These are phyloP conservation scores for Bruguiera gymnorhiza DNA, from an alignment of 345 rosid genomes.

Conservation along the genomic window DNA sequence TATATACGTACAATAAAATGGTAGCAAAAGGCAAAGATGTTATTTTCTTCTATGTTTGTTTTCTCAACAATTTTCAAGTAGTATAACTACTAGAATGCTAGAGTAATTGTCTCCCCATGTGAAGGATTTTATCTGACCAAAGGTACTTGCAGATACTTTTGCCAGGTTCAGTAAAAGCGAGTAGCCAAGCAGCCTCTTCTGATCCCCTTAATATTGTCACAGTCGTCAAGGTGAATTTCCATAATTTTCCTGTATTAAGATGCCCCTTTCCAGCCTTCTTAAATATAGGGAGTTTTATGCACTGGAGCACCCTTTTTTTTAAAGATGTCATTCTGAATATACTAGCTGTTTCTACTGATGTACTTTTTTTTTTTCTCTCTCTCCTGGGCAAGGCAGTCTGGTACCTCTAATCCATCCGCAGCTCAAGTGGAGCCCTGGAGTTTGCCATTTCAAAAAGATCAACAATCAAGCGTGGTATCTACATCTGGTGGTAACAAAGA, in stretches of 20 bases:
- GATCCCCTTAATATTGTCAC: conserved; percentile 15
- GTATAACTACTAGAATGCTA: background rate
- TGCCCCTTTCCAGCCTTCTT: no score
- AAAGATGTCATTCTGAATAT: background rate
- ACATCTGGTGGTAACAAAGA: conserved; percentile 39
- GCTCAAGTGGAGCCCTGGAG: conserved; percentile 27
- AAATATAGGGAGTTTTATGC: no score
- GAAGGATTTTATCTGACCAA: conserved; percentile 8
- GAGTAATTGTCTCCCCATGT: background rate
- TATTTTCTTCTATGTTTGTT: no score
- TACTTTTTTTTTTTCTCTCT: background rate
- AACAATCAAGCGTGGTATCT: conserved; percentile 30
- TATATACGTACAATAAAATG: no score
- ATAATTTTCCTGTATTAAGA: background rate
- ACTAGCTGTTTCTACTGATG: conserved; percentile 8
- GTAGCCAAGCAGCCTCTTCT: conserved; percentile 24
- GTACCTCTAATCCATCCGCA: conserved; percentile 25
- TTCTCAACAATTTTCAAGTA: background rate
- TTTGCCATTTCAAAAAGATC: conserved; percentile 37
- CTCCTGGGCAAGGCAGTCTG: conserved; percentile 17
- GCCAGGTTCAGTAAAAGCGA: conserved; percentile 28
- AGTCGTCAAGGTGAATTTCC: conserved; percentile 31
- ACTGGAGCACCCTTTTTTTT: no score
- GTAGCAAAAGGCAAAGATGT: no score
- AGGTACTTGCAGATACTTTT: conserved; percentile 28